phyloP scores from a whole-genome alignment of 2,329 filamentous ascomycete genomes.

The Pseudocercospora crystallina region DNA sequence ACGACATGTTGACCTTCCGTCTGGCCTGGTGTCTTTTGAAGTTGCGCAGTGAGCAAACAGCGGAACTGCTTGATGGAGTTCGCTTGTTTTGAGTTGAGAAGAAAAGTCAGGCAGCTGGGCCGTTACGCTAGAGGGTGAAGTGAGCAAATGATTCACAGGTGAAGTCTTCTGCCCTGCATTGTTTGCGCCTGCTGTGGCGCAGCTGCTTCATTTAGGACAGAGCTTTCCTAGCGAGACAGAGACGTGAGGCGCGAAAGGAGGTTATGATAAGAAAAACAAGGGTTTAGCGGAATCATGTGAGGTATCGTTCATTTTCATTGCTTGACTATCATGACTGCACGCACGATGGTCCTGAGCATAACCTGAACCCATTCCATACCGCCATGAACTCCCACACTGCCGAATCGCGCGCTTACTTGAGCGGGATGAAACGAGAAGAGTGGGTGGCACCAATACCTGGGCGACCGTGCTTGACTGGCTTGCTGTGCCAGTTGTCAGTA shows the following conservation, averaged over 20 bases:
- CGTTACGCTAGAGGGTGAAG: no score
- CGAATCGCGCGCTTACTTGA: conserved; percentile 68
- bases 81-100: background rate
- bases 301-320: conserved; percentile 13
- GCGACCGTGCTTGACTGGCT: conserved; percentile 99
- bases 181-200: no score
- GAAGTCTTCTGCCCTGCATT: no score
- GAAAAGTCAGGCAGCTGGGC: background rate
- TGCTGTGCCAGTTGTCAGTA: conserved; percentile 66
- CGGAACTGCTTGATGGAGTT: background rate
- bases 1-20: background rate
- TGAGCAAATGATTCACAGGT: no score
- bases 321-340: conserved; percentile 11
- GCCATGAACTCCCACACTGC: conserved; percentile 1
- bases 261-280: no score
- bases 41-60: background rate
- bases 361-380: conserved; percentile 7
- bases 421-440: conserved; percentile 99
- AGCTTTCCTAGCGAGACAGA: no score
- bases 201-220: no score
- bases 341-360: background rate
- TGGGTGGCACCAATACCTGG: conserved; percentile 99
- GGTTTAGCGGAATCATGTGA: background rate
- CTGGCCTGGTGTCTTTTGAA: background rate
- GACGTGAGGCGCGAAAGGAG: no score